Evolutionary conservation across 2,329 filamentous ascomycete genomes (phyloP), one percentile per base, ranked within the genome.

Genomic region (Clarireedia hainanense): DNA sequence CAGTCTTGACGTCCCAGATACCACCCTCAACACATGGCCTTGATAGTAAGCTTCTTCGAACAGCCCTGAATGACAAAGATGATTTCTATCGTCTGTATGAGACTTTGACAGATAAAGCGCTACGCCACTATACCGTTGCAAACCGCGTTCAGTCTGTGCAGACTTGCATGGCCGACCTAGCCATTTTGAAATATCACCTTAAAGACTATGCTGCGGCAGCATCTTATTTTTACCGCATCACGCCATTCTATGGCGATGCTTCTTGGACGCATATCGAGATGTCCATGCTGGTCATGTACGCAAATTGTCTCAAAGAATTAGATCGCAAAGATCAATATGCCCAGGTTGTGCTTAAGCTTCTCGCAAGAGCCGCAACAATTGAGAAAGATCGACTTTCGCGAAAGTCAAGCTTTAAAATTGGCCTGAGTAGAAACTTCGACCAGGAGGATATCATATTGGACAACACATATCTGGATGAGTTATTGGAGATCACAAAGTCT

Each of bases 201-300:
- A 80, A 81, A 23, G 88, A 97, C 61, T 91, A 85, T 66, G 76
- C 75, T 2, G 79, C 83, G 1, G 91, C 94, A 1, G 84, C 88
- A 0, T 80, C 80, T 0, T 91, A 88, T 65, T 94, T 99, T 65
- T 81, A 86, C 64, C 80, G 84, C 47, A 84, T 94, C 45, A 86
- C 88, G 0, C 85, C 86, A 0, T 88, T 89, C 59, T 96, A 94
- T 63, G 86, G 86, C 0, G 83, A 86, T 56, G 84, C 80, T 56
- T 81, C 85, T 47, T 97, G 94, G 91, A 83, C 80, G 52, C 75
- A 85, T 0, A 76, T 96, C 12, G 91, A 97, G 67, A 75, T 90
- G 3, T 86, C 86, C 0, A 88, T 96, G 80, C 78, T 97, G 5
- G 81, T 89, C 61, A 86, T 96, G 78, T 94, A 96, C 68, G 82